Evolutionary conservation across 495 filamentous ascomycete genomes (phyloP), one percentile per base, ranked within the genome.

Genomic region (Penicillium silybi): DNA sequence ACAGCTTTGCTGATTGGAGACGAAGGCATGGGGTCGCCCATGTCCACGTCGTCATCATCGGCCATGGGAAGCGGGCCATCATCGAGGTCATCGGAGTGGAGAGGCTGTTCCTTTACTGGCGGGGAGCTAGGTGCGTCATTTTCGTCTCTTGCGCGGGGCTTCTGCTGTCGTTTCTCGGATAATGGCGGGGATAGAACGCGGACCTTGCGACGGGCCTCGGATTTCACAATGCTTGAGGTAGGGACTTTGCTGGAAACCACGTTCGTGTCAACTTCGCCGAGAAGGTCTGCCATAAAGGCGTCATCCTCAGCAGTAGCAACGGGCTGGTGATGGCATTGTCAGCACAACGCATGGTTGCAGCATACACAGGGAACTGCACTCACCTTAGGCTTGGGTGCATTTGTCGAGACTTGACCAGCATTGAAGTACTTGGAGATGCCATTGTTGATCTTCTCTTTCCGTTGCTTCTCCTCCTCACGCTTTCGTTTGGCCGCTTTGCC

Each of bases 351-450:
- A 5, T 48, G 17, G 37, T 11, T 11, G 23, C 22, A 17, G 20
- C 34, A 34, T 8, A 46, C 44, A 20, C 18, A 19, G 17, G 16
- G 25, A 29, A 29, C 23, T n/a, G 11, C 8, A 63, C 69, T 56
- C 67, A 89, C 90, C 79, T 95, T 98, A 1, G 87, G 79, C 65
- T 93, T 96, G 19, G 83, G 78, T 41, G 85, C 84, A 17, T 82
- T 66, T 44, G 81, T 73, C 38, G 80, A 69, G 48, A 82, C 78
- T 47, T 52, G 54, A 38, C 88, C 87, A 55, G 83, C 85, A 61
- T 80, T 95, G 68, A 98, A 97, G 68, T 93, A 98, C 57, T 92
- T 93, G 58, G 85, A 86, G 60, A 98, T 97, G 58, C 89, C 86
- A 52, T 89, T 87, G 67, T 95, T 91, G 47, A 90, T 86, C 66